A percentile compares a stretch with the other conserved stretches of the same genome.
Conservation (phyloP, 352 stramenopile genomes). For the Pythium aristosporum region DNA sequence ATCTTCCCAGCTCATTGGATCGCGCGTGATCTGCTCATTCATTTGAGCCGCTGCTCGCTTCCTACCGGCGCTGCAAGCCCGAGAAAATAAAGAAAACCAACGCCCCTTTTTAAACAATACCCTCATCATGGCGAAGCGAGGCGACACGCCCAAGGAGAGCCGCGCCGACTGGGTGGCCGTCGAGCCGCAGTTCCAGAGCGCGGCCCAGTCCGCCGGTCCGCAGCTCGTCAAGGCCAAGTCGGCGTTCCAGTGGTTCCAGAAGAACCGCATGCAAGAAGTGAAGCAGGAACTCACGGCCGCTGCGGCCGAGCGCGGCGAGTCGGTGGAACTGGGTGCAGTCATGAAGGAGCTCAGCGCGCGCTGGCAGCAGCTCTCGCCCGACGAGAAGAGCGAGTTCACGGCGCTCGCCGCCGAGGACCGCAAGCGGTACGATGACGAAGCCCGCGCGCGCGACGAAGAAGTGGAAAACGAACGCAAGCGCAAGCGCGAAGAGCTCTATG, state of each 20-base stretch:
- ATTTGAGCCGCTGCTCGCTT: conserved; percentile 2
- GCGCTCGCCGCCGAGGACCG: conserved; percentile 59
- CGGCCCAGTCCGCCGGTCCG: conserved; percentile 14
- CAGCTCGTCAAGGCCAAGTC: conserved; percentile 69
- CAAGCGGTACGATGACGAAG: conserved; percentile 75
- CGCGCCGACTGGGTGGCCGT: conserved; percentile 78
- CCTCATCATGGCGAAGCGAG: conserved; percentile 19
- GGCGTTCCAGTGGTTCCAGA: conserved; percentile 82
- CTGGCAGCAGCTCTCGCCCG: conserved; percentile 64
- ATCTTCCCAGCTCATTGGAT: not conserved
- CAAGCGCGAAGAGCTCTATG: conserved; percentile 75
- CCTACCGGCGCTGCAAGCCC: not conserved
- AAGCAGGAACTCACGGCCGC: conserved; percentile 48
- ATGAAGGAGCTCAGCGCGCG: conserved; percentile 76
- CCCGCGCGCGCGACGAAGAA: conserved; percentile 62
- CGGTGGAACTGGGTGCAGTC: conserved; percentile 62
- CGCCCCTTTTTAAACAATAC: not conserved
- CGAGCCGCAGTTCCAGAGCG: conserved; percentile 71
- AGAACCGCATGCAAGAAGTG: conserved; percentile 62
- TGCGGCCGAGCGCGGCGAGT: conserved; percentile 46
- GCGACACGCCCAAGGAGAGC: conserved; percentile 49
- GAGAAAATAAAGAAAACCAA: not conserved
- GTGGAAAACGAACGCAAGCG: conserved; percentile 71
- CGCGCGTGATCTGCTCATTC: not conserved
- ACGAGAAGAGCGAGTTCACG: conserved; percentile 70